Base-by-base conservation (phyloP, 2,329 filamentous ascomycete species). In the Arthrobotrys sinensis region DNA sequence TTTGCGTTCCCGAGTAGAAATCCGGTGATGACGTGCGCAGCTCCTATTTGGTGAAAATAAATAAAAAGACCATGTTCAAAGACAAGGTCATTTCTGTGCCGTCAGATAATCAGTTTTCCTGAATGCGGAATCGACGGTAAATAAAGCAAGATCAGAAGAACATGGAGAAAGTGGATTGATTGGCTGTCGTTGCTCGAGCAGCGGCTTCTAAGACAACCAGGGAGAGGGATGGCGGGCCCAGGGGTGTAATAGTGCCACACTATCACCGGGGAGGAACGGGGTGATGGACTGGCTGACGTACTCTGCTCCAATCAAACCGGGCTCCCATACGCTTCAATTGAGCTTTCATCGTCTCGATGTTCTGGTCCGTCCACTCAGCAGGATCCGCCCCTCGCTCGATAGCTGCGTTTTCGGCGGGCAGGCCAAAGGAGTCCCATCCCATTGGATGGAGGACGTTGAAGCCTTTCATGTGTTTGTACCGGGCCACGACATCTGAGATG, bases 341-440 rank as follows among this genome's bases (percentile, higher is more conserved):
- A 80, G 89, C 87, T 86, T 94, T 96, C 94, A 97, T 97, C 82
- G 89, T 91, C 45, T 87, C 86, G 81, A 97, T 96, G 82, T 97
- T 97, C 81, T 87, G 86, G 82, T 87, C 88, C 0, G 94, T 97
- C 94, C 94, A 97, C 6, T 86, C 87, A 6, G 89, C 91, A 0
- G 94, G 93, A 82, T 92, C 89, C 77, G 95, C 88, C 11, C 93
- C 92, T 79, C 91, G 87, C 84, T 96, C 93, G 72, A 96, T 92
- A 7, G 94, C 94, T 16, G 94, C 94, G 85, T 97, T 97, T 84
- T 97, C 94, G 50, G 94, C 94, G 10, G 94, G 94, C 70, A 97
- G 86, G 1, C 94, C 94, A 85, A 97, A 97, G 4, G 93, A 92
- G 86, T 97, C 94, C 93, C 94, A 97, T 10, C 94, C 94, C 88